Conservation (phyloP, 805 yeast genomes). For the Myxozyma monticola region DNA sequence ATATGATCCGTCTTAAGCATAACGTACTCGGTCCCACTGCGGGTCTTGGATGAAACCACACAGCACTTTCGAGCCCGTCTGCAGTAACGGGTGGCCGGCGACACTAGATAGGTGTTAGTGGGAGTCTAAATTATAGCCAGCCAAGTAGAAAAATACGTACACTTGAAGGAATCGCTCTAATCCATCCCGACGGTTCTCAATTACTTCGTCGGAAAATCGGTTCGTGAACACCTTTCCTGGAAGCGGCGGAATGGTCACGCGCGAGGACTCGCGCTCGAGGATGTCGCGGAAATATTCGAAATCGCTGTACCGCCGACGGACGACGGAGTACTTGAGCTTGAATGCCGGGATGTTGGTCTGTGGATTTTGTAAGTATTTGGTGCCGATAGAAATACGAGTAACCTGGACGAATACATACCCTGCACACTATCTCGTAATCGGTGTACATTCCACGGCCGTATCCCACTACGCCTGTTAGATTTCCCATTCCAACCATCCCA, state of each 20-base stretch:
- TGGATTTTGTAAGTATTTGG: neutral
- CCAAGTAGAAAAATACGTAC: slow-evolving; percentile 31
- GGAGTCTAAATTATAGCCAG: neutral
- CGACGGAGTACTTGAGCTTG: slow-evolving; percentile 59
- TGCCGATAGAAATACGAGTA: neutral
- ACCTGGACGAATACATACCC: slow-evolving; percentile 41
- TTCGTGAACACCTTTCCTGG: slow-evolving; percentile 86
- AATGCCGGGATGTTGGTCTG: slow-evolving; percentile 87
- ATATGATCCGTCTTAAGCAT: too few relatives aligned
- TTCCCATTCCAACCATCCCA: neutral
- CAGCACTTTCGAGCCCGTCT: slow-evolving; percentile 77
- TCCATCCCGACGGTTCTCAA: slow-evolving; percentile 80
- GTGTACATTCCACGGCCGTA: slow-evolving; percentile 69
- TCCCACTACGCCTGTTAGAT: slow-evolving; percentile 28
- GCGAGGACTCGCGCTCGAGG: slow-evolving; percentile 69
- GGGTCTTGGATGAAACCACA: slow-evolving; percentile 87
- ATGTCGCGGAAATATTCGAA: slow-evolving; percentile 78
- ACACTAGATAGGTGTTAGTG: slow-evolving; percentile 46
- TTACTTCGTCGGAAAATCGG: slow-evolving; percentile 77
- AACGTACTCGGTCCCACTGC: slow-evolving; percentile 58
- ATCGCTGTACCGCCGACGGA: slow-evolving; percentile 85
- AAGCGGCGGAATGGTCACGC: slow-evolving; percentile 79
- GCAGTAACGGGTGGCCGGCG: slow-evolving; percentile 91
- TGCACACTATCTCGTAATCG: slow-evolving; percentile 85
- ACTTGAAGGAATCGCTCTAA: slow-evolving; percentile 70